A percentile compares a stretch with the other conserved stretches of the same genome.
phyloP scores from a whole-genome alignment of 148 eudicot species.

The Fagopyrum esculentum region DNA sequence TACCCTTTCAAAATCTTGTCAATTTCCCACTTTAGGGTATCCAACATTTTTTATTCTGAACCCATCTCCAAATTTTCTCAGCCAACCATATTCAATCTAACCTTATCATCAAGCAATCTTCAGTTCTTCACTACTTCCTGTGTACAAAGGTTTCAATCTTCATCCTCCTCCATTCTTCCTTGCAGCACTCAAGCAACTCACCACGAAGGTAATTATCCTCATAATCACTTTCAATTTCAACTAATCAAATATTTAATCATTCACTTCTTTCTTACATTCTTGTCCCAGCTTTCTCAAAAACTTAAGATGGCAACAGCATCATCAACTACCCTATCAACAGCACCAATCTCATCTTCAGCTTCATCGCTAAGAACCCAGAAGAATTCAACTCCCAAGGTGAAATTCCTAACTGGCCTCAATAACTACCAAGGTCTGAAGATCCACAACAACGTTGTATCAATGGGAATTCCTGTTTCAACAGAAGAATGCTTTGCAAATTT shows the following conservation, averaged over 20 bases:
- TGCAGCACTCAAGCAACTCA: background rate
- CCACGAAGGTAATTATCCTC: conserved; percentile 6
- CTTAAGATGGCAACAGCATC: conserved; percentile 33
- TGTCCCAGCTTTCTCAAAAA: background rate
- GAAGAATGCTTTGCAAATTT: conserved; percentile 35
- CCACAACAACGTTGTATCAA: conserved; percentile 23
- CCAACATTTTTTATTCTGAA: conserved; percentile 13
- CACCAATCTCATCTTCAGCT: background rate
- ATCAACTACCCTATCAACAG: conserved; percentile 16
- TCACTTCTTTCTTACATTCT: background rate
- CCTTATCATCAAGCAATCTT: conserved; percentile 23
- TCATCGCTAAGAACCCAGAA: conserved; percentile 10
- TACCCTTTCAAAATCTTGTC: background rate
- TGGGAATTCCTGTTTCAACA: conserved; percentile 27
- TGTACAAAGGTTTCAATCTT: conserved; percentile 7
- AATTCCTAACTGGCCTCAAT: conserved; percentile 26
- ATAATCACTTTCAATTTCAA: background rate
- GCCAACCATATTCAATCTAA: conserved; percentile 33
- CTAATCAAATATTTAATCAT: background rate
- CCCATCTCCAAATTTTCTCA: conserved; percentile 15
- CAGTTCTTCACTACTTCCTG: background rate
- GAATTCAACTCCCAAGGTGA: conserved; percentile 14
- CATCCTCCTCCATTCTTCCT: conserved; percentile 12
- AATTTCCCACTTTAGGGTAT: background rate
- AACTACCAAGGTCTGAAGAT: conserved; percentile 35